These are phyloP conservation scores for Iodosphaeria phyllophila DNA, from an alignment of 2,329 filamentous ascomycete genomes.

Conservation along the genomic window DNA sequence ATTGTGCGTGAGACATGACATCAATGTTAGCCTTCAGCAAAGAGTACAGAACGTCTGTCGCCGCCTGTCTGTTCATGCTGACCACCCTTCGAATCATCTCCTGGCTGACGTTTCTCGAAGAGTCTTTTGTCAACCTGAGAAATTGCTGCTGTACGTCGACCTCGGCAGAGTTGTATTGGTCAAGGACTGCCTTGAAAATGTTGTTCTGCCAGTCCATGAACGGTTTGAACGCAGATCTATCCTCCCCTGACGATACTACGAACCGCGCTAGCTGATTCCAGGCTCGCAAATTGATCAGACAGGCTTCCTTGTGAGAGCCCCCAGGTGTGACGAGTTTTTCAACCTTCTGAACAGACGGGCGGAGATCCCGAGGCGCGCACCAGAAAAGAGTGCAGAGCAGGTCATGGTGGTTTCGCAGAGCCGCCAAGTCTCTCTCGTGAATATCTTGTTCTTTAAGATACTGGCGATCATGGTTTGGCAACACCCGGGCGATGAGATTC, in stretches of 20 bases:
- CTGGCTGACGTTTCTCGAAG: constrained; percentile 15
- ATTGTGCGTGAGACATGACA: constrained; percentile 25
- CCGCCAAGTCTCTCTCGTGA: constrained; percentile 40
- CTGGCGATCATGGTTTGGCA: constrained; percentile 47
- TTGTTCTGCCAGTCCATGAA: constrained; percentile 37
- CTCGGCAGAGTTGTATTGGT: constrained; percentile 37
- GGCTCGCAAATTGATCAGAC: constrained; percentile 41
- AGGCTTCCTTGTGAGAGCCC: constrained; percentile 47
- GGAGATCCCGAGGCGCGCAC: constrained; percentile 34
- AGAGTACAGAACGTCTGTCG: constrained; percentile 31
- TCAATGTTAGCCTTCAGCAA: constrained; percentile 29
- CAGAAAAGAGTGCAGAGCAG: constrained; percentile 48
- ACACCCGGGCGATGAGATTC: constrained; percentile 40
- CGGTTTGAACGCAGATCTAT: constrained; percentile 21
- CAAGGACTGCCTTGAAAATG: constrained; percentile 36
- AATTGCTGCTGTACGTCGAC: constrained; percentile 37
- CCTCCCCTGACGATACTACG: constrained; percentile 26
- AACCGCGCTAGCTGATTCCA: constrained; percentile 45
- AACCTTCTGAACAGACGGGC: constrained; percentile 33
- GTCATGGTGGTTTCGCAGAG: constrained; percentile 50
- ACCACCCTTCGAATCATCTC: constrained; percentile 30
- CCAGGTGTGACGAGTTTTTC: constrained; percentile 39
- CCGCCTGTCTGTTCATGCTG: constrained; percentile 29
- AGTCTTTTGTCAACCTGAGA: constrained; percentile 25
- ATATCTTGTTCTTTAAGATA: constrained; percentile 43